phyloP scores from a whole-genome alignment of 352 stramenopile genomes.

The Pythium aphanidermatum region DNA sequence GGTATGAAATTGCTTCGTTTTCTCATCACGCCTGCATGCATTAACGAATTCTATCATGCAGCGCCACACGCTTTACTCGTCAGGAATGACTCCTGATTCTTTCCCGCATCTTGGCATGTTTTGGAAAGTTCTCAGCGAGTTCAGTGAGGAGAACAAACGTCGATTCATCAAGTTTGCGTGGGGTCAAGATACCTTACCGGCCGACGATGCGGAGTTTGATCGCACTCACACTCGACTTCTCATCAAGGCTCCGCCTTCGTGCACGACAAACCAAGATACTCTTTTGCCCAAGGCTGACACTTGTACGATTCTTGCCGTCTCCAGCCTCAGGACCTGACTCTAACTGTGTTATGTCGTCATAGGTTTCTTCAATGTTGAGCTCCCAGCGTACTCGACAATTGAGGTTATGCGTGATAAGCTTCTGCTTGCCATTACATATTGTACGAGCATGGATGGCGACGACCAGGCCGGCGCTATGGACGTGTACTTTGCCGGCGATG shows the following conservation, averaged over 20 bases:
- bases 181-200: slow-evolving; percentile 73
- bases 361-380: slow-evolving; percentile 82
- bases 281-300: slow-evolving; percentile 75
- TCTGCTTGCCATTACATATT: slow-evolving; percentile 67
- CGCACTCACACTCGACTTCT: slow-evolving; percentile 65
- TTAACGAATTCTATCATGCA: slow-evolving; percentile 25
- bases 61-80: slow-evolving; percentile 75
- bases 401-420: slow-evolving; percentile 65
- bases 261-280: slow-evolving; percentile 33
- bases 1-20: slow-evolving; percentile 27
- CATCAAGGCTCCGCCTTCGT: slow-evolving; percentile 53
- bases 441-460: slow-evolving; percentile 78
- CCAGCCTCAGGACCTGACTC: too few species aligned
- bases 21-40: slow-evolving; percentile 24
- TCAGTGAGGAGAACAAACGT: slow-evolving; percentile 72
- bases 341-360: neutral
- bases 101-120: slow-evolving; percentile 74
- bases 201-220: slow-evolving; percentile 76
- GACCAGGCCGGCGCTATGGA: slow-evolving; percentile 61
- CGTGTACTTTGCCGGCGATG: slow-evolving; percentile 65
- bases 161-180: slow-evolving; percentile 84
- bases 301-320: slow-evolving; percentile 35
- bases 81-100: slow-evolving; percentile 63
- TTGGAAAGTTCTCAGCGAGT: slow-evolving; percentile 52
- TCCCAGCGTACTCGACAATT: slow-evolving; percentile 69